Percentiles rank a stretch among this genome's conserved stretches.
These are phyloP conservation scores for Fusarium longipes DNA, from an alignment of 2,329 filamentous ascomycete species.

Conservation along the genomic window DNA sequence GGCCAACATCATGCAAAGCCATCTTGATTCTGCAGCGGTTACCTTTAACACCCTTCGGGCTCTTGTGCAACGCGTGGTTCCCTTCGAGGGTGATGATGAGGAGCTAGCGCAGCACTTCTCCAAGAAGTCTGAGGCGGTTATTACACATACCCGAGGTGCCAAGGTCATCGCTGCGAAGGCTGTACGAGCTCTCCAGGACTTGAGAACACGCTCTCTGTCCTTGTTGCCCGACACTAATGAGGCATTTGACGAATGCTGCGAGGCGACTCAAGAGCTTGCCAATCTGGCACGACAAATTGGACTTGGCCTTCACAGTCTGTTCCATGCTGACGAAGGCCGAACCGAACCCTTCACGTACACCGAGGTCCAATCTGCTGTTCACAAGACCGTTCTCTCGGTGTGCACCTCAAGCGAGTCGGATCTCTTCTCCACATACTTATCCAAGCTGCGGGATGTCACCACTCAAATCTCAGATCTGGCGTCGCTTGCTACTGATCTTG, in stretches of 20 bases:
- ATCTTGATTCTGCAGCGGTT: slow-evolving; percentile 81
- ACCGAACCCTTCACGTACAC: slow-evolving; percentile 72
- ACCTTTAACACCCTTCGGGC: slow-evolving; percentile 71
- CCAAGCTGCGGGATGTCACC: slow-evolving; percentile 73
- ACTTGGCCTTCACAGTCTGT: slow-evolving; percentile 70
- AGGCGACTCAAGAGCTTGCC: slow-evolving; percentile 72
- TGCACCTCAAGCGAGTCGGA: slow-evolving; percentile 72
- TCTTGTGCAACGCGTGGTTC: slow-evolving; percentile 75
- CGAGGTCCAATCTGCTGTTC: slow-evolving; percentile 74
- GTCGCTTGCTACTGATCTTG: slow-evolving; percentile 75
- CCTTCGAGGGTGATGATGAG: slow-evolving; percentile 63
- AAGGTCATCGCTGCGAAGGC: slow-evolving; percentile 88
- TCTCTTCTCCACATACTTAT: slow-evolving; percentile 74
- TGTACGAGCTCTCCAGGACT: slow-evolving; percentile 79
- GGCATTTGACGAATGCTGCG: slow-evolving; percentile 77
- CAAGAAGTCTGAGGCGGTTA: slow-evolving; percentile 76
- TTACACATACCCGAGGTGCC: slow-evolving; percentile 80
- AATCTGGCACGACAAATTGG: slow-evolving; percentile 75
- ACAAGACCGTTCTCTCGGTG: slow-evolving; percentile 60
- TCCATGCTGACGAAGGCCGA: slow-evolving; percentile 76
- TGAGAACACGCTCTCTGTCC: slow-evolving; percentile 79
- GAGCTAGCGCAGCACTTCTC: slow-evolving; percentile 74
- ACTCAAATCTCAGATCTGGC: slow-evolving; percentile 76
- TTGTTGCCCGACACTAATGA: slow-evolving; percentile 74
- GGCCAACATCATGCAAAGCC: slow-evolving; percentile 79